Conservation (phyloP, 225 moss, liverwort and hornwort species). For the Bryoerythrophyllum caledonicum region DNA sequence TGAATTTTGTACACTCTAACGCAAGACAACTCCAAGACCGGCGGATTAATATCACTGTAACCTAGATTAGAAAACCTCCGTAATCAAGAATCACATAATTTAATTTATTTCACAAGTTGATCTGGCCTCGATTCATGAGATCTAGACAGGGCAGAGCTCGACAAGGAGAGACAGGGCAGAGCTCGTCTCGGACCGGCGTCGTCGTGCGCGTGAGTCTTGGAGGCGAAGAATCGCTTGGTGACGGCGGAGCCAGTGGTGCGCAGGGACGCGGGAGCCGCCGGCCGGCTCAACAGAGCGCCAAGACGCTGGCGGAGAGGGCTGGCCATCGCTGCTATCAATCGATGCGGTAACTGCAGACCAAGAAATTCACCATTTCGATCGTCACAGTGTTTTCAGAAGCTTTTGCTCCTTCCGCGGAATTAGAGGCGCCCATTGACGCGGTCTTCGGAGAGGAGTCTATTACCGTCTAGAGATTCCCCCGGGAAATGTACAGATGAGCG, state of each 20-base stretch:
- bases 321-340: slow-evolving; percentile 38
- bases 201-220: slow-evolving; percentile 35
- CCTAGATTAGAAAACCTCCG: neutral
- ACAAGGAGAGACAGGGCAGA: neutral
- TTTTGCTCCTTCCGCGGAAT: slow-evolving; percentile 7
- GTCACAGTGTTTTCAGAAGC: no score
- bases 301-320: slow-evolving; percentile 41
- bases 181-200: slow-evolving; percentile 31
- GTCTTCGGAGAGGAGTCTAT: slow-evolving; percentile 7
- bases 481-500: neutral
- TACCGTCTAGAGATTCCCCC: neutral
- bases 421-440: neutral
- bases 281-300: slow-evolving; percentile 32
- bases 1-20: neutral
- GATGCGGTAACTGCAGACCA: neutral
- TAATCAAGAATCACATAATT: neutral
- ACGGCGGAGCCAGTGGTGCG: slow-evolving; percentile 24
- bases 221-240: slow-evolving; percentile 40
- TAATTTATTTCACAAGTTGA: neutral
- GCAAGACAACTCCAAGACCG: neutral
- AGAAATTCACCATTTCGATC: neutral
- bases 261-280: slow-evolving; percentile 14
- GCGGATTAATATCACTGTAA: neutral
- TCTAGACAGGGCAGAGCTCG: neutral
- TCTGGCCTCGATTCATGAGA: neutral